Conservation (phyloP, 208 protist genomes). For the Acanthamoeba polyphaga region DNA sequence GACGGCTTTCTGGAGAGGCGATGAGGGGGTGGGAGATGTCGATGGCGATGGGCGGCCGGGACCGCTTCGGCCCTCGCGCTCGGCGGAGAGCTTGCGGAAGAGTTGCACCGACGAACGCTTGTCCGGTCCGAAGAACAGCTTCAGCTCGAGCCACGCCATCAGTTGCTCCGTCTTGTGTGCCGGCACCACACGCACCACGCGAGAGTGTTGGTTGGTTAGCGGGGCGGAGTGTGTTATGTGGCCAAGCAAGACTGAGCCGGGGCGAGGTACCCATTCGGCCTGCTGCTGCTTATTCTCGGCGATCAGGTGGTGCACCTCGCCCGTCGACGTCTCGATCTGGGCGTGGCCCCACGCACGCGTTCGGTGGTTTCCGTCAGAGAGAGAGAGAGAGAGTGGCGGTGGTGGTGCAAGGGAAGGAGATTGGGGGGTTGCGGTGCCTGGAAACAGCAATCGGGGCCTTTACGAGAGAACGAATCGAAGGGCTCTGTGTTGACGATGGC, state of each 20-base stretch:
- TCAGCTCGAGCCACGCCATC: constrained; percentile 22
- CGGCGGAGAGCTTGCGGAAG: constrained; percentile 2
- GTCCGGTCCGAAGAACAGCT: constrained; percentile 55
- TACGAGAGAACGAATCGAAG: constrained; percentile 42
- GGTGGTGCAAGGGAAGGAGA: no score
- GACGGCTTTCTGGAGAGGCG: no score
- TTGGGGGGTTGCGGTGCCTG: background rate
- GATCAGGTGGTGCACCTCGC: background rate
- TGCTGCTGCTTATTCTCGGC: constrained; percentile 50
- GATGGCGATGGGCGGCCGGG: no score
- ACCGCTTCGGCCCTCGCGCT: no score
- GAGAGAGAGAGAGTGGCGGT: no score
- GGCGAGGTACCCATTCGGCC: constrained; percentile 19
- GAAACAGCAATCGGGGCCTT: constrained; percentile 2
- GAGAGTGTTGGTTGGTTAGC: no score
- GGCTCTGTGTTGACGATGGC: background rate
- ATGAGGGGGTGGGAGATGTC: no score
- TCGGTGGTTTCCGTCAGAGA: no score
- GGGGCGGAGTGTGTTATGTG: background rate
- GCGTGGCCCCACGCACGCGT: no score
- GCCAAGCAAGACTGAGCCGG: background rate
- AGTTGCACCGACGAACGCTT: constrained; percentile 8
- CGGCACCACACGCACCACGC: no score
- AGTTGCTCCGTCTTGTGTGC: background rate
- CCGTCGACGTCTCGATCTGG: constrained; percentile 23